Base-by-base conservation (phyloP, 345 rosid species). In the Eucalyptus polyanthemos region DNA sequence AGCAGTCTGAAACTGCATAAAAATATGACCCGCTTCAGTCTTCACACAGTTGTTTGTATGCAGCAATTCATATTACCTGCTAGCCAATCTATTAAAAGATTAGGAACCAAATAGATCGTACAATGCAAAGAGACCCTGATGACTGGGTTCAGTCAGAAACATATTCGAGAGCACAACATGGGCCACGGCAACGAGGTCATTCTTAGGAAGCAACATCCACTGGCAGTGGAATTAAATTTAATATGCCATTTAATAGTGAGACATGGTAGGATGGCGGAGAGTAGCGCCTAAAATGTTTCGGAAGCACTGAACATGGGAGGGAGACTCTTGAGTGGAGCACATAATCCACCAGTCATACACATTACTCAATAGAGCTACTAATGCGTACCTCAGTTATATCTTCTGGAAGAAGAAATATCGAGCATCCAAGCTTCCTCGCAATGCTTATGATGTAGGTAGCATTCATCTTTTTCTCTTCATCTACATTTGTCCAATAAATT, bases 361-460 rank as follows among this genome's bases (percentile, higher is more conserved):
- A 72, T 72, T 72, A 72, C 83, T 37, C 8, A 5, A 40, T 72
- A 37, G 58, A 67, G n/a, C 16, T 65, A 67, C 54, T 14, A 45
- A 25, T 17, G 45, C 44, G 24, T 95, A 97, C 99, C 99, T 98
- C 98, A 29, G 95, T 97, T 86, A 98, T 92, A 92, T 97, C 99
- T 93, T 98, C 99, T 8, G 98, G 98, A 92, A 98, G 98, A 93
- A 97, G 92, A 92, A 98, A 98, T 92, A 98, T 98, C 42, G 99
- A 92, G 94, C 99, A 98, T 88, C 98, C 99, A 40, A 98, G 93
- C 93, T 98, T 97, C 90, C 99, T 96, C 6, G 99, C 99, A 25
- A 96, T 96, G 89, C 99, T 98, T 89, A 98, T 98, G 88, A 98
- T 95, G 91, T 98, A 97, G 86, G 97, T 93, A 31, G 99, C 99